Base-by-base conservation (phyloP, 2,329 filamentous ascomycete species). In the Beauveria pseudobassiana region DNA sequence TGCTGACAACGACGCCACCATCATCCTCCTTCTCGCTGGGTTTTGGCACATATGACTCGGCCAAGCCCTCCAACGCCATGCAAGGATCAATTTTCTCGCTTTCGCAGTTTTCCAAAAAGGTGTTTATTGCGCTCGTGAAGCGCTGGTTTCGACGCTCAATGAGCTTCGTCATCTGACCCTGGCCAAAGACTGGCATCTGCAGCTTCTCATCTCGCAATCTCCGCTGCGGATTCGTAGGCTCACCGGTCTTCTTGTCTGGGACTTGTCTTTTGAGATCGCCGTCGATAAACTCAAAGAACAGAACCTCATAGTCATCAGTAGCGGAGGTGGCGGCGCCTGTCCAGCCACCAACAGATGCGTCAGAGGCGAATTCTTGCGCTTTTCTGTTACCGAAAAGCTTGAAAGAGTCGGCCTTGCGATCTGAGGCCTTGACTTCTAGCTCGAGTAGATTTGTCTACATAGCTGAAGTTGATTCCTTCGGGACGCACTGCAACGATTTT, bases 251-350 rank as follows among this genome's bases (percentile, higher is more conserved):
- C 59, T 85, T 83, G 71, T 88, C 78, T 59, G 82, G 78, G 0
- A 92, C 88, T 70, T 96, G 87, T 46, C 89, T 82, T 76, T 93
- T 97, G 66, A 98, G 74, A 71, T 97, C 93, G 0, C 89, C 93
- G 72, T 98, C 95, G 20, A 96, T 76, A 67, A 96, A 98, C 72
- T 98, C 95, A 69, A 99, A 96, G 42, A 93, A 84, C 26, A 99
- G 75, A 18, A 96, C 88, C 67, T 96, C 87, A 57, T 82, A 82
- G 2, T 78, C 78, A 16, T 63, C 77, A 1, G 62, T 61, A 51
- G 42, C 56, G 60, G 61, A 54, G 42, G 71, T 71, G 43, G 70
- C 73, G 34, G 71, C 69, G 5, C 83, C 83, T 20, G 81, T 83
- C 52, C 80, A 72, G 0, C 83, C 83, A 2, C 82, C 83, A 1